These are phyloP conservation scores for Yarrowia bubula DNA, from an alignment of 805 yeast species.

Conservation along the genomic window DNA sequence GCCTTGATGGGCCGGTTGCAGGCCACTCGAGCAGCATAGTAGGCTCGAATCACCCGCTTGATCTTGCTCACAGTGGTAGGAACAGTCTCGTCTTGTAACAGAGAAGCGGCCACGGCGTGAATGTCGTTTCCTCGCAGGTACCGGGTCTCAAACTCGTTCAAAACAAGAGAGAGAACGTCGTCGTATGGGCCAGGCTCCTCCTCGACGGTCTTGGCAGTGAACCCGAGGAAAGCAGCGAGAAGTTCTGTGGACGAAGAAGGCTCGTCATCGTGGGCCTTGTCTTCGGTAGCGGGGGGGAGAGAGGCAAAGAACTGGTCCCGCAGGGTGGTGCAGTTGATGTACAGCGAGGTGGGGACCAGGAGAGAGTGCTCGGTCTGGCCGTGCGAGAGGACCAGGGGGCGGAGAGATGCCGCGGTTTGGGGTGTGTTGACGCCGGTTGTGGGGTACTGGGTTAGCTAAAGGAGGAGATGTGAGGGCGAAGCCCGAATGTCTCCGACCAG, in stretches of 20 bases:
- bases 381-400: conserved; percentile 82
- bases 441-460: conserved; percentile 30
- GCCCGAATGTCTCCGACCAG: no score
- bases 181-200: conserved; percentile 54
- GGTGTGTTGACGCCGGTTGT: conserved; percentile 46
- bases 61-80: conserved; percentile 66
- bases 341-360: conserved; percentile 77
- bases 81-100: conserved; percentile 41
- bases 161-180: conserved; percentile 65
- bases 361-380: conserved; percentile 87
- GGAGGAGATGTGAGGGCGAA: no score
- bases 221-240: conserved; percentile 77
- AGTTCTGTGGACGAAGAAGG: conserved; percentile 85
- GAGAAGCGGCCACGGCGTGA: conserved; percentile 78
- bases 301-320: conserved; percentile 79
- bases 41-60: conserved; percentile 72
- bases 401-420: conserved; percentile 49
- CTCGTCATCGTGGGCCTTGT: conserved; percentile 80
- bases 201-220: conserved; percentile 40
- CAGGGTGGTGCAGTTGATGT: conserved; percentile 79
- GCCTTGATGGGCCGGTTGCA: conserved; percentile 50
- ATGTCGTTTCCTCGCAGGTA: conserved; percentile 76
- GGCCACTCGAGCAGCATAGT: conserved; percentile 59
- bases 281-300: conserved; percentile 76
- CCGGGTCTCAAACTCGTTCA: conserved; percentile 81